Evolutionary conservation across 352 stramenopile genomes (phyloP), one percentile per base, ranked within the genome.

Genomic region (Phytophthora quininea): DNA sequence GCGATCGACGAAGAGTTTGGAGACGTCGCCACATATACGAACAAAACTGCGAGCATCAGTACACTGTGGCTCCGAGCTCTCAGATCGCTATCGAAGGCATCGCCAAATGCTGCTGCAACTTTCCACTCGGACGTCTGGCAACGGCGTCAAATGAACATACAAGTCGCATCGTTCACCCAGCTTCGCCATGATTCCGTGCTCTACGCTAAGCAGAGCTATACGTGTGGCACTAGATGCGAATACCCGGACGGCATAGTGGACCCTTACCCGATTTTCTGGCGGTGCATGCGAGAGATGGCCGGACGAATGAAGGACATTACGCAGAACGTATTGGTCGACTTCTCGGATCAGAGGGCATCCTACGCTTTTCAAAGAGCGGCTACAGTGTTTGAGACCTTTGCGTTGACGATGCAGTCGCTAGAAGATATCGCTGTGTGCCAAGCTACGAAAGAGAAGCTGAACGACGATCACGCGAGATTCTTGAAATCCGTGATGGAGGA

Each of bases 401-500:
- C 54, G 1, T 45, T 12, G 2, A 69, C 45, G 12, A 75, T 69
- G 62, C 53, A 54, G 9, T 49, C 40, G 0, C 33, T 75, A 15
- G 42, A 51, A 27, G 63, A 65, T 2, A 72, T 75, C 33, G 15
- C 56, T 7, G 4, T 55, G 5, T 33, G 40, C 6, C 62, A 74
- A 60, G 35, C 24, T 11, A 33, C 50, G 4, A 8, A 50, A 9
- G 49, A 27, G 7, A 4, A 29, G 29, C 27, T 75, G n/a, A 63
- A 11, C n/a, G 49, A 56, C 11, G 32, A 42, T 1, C 57, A 76
- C 43, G 14, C 63, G 12, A 32, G 31, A 2, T 72, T 75, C 48
- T 53, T 72, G 48, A 72, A 69, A 30, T 65, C 68, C 6, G 63
- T 76, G 8, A 76, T 72, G 64, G 61, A 74, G 32, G 45, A 59